phyloP scores from a whole-genome alignment of 2,329 filamentous ascomycete species.

The Fusarium sacchari region DNA sequence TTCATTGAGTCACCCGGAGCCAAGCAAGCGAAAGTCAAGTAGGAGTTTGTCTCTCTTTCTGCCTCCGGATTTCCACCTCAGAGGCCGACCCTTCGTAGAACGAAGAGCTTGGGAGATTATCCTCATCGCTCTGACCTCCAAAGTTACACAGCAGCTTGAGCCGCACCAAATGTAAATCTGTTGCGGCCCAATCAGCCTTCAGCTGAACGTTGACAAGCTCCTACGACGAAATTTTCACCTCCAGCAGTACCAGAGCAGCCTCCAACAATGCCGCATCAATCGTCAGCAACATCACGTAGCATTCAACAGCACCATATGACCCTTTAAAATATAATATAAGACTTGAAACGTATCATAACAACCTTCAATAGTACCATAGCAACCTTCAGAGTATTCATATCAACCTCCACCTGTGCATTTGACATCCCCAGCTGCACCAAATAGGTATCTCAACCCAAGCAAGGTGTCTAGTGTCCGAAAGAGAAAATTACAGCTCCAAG shows the following conservation, averaged over 20 bases:
- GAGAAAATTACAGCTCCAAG: not conserved
- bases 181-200: not conserved
- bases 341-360: not conserved
- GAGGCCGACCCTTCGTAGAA: not conserved
- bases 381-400: not conserved
- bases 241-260: not conserved
- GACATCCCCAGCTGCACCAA: not conserved
- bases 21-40: not conserved
- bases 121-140: not conserved
- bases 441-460: too few species aligned
- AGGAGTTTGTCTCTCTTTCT: not conserved
- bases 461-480: not conserved
- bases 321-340: not conserved
- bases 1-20: accelerated
- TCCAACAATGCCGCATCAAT: not conserved
- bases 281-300: not conserved
- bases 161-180: not conserved
- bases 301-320: not conserved
- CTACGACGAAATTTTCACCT: not conserved
- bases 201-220: not conserved
- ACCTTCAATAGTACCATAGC: not conserved
- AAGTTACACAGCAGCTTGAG: not conserved
- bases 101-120: not conserved
- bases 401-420: not conserved
- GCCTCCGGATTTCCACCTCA: not conserved